Evolutionary conservation across 106 monocot genomes (phyloP), one percentile per base, ranked within the genome.

Genomic region (Phalaenopsis equestris): DNA sequence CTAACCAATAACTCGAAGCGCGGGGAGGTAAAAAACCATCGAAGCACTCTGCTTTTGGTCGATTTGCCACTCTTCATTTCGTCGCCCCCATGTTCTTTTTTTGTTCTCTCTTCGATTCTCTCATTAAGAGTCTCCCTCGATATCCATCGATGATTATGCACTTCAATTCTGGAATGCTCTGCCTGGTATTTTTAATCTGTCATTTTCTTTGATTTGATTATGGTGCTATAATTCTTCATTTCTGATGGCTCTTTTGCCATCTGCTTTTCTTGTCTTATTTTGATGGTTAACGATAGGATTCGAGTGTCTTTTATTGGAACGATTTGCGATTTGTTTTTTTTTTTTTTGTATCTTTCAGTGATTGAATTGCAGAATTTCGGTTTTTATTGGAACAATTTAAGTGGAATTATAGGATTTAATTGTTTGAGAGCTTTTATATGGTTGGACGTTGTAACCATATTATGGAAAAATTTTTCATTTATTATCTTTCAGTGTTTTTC

Each of bases 11-110:
- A 30, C 30, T 30, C 30, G 41, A 41, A 45, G 43, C 41, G 18
- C 42, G 19, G 74, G 17, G 74, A 8, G 41, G 74, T 42, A 52
- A 75, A 8, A 45, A 75, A 9, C 14, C 8, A 2, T 18, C 74
- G 12, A 75, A 21, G n/a, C 41, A 42, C 43, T 42, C 74, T 45
- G 42, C 74, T 75, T 75, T 75, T 75, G 41, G 74, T 42, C 41
- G 74, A 45, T 43, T 75, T 21, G 74, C 74, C 43, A 4, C 8
- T 18, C n/a, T 45, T 45, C 18, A 17, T 18, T 16, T 75, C 42
- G 18, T 10, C n/a, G 5, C 43, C 52, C 52, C 52, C 12, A 12
- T 12, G 14, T 52, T 1, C 10, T 3, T 52, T 52, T 52, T 52
- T 52, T 48, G 30, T 52, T 14, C 74, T 41, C n/a, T 75, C 74